A percentile compares a stretch with the other conserved stretches of the same genome.
phyloP scores from a whole-genome alignment of 2,329 filamentous ascomycete genomes.

The Ceratocystis variospora region DNA sequence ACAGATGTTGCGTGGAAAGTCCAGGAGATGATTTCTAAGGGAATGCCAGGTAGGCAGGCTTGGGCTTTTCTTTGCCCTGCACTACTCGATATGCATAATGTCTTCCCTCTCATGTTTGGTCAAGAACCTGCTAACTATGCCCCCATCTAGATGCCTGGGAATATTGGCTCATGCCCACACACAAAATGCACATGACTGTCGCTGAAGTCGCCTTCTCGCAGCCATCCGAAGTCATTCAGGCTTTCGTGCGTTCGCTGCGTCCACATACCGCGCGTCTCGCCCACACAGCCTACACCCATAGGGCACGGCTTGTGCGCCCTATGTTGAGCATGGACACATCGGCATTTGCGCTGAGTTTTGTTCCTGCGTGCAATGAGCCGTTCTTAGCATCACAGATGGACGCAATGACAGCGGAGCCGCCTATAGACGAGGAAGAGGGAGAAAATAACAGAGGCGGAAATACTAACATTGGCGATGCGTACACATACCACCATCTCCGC shows the following conservation, averaged over 20 bases:
- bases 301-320: constrained; percentile 66
- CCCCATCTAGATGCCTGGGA: constrained; percentile 32
- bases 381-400: not conserved
- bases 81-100: no score
- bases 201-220: constrained; percentile 75
- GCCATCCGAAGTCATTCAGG: constrained; percentile 52
- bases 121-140: not conserved
- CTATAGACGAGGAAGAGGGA: not conserved
- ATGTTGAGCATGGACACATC: constrained; percentile 72
- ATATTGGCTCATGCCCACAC: constrained; percentile 73
- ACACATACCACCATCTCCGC: constrained; percentile 83
- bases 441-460: not conserved
- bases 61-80: no score
- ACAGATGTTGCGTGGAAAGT: constrained; percentile 52
- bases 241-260: constrained; percentile 44
- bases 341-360: constrained; percentile 73
- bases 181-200: constrained; percentile 70
- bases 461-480: constrained; percentile 40
- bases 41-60: constrained; percentile 48
- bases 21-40: constrained; percentile 49
- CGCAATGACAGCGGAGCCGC: constrained; percentile 8
- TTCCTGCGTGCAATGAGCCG: constrained; percentile 59
- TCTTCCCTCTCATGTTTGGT: no score
- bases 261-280: constrained; percentile 45
- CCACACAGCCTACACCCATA: constrained; percentile 52